Conservation (phyloP, 495 filamentous ascomycete species). For the Thozetella sp. region DNA sequence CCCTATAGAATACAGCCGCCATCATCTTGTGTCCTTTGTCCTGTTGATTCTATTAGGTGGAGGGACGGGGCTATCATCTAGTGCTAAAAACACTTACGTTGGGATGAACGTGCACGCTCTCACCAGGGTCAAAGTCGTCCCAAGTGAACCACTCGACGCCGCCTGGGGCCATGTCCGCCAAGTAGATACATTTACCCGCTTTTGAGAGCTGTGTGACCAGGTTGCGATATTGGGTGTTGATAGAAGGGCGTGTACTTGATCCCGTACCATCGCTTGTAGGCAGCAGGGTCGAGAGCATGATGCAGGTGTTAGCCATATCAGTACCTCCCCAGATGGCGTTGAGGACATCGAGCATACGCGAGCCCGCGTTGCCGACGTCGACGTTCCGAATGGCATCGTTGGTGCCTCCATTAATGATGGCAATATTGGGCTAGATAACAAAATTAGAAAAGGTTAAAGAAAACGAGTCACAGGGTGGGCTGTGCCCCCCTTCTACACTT, state of each 20-base stretch:
- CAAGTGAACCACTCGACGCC: too few relatives aligned
- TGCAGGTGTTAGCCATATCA: constrained; percentile 5
- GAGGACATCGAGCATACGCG: constrained; percentile 17
- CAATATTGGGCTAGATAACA: constrained; percentile 12
- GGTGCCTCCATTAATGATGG: constrained; percentile 15
- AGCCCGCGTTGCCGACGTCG: constrained; percentile 12
- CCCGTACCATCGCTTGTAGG: background rate
- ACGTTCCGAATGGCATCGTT: constrained; percentile 6
- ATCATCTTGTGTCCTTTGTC: too few relatives aligned
- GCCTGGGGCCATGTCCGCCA: too few relatives aligned
- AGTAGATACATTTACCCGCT: too few relatives aligned
- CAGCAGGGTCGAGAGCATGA: constrained; percentile 9
- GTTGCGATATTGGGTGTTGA: constrained; percentile 6
- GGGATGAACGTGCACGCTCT: too few relatives aligned
- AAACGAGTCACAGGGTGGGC: background rate
- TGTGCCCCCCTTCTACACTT: background rate
- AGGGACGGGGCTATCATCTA: too few relatives aligned
- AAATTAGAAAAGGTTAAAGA: background rate
- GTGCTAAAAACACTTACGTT: too few relatives aligned
- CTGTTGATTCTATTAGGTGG: too few relatives aligned
- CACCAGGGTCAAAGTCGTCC: too few relatives aligned
- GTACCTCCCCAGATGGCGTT: background rate
- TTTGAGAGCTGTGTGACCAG: too few relatives aligned
- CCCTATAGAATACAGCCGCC: too few relatives aligned
- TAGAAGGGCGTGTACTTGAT: constrained; percentile 1